These are phyloP conservation scores for Azolla pinnata DNA, from an alignment of 75 land plant species.

Conservation along the genomic window DNA sequence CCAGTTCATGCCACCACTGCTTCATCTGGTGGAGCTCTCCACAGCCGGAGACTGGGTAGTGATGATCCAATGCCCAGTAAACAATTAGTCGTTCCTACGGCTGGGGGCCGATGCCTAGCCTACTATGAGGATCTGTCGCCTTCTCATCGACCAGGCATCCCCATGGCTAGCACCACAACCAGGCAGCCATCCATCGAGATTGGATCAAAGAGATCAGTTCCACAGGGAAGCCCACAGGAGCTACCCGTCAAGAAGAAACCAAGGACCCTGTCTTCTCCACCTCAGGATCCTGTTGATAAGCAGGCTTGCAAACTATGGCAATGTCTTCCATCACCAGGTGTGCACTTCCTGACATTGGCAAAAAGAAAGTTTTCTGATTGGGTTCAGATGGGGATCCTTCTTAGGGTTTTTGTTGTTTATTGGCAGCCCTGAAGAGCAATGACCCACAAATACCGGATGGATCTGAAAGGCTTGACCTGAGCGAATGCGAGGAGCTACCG, in stretches of 20 bases:
- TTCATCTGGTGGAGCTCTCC: no score
- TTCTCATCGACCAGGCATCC: no score
- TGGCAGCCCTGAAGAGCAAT: not conserved
- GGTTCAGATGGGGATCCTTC: not conserved
- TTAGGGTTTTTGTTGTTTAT: not conserved
- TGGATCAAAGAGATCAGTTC: not conserved
- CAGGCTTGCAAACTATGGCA: constrained; percentile 4
- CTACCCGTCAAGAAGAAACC: not conserved
- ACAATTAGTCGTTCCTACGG: no score
- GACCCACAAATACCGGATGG: not conserved
- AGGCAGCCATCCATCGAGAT: not conserved
- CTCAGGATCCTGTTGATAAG: not conserved
- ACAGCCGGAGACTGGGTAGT: no score
- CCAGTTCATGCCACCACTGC: no score
- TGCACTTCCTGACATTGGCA: no score
- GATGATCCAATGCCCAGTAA: no score
- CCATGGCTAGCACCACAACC: not conserved
- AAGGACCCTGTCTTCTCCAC: not conserved
- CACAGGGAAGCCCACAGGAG: not conserved
- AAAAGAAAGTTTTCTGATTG: no score
- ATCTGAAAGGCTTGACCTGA: not conserved
- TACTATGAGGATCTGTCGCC: no score
- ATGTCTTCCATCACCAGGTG: constrained; percentile 5
- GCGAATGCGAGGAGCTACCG: not conserved
- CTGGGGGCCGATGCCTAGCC: no score